Conservation (phyloP, 352 stramenopile species). For the Globisporangium yorkense region DNA sequence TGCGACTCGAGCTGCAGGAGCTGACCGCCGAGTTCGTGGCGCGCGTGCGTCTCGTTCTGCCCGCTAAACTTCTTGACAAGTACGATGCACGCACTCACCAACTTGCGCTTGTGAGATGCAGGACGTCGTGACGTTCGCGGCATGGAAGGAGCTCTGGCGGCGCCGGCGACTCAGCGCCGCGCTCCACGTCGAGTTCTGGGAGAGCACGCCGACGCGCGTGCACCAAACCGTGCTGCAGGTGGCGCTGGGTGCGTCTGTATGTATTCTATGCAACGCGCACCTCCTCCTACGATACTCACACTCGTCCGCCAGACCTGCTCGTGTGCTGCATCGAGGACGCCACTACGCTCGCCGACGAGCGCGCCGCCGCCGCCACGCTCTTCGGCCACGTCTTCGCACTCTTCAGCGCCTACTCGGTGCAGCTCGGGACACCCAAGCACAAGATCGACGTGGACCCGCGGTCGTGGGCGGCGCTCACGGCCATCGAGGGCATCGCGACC, state of each 20-base stretch:
- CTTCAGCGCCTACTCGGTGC: constrained; percentile 57
- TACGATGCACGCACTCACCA: background rate
- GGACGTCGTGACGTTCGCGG: constrained; percentile 24
- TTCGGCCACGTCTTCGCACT: constrained; percentile 50
- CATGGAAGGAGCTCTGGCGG: constrained; percentile 49
- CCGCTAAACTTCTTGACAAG: too few relatives aligned
- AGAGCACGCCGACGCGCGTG: constrained; percentile 45
- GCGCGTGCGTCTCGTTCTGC: constrained; percentile 10
- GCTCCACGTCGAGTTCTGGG: constrained; percentile 77
- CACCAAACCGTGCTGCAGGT: constrained; percentile 60
- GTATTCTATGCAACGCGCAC: too few relatives aligned
- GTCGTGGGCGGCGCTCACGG: constrained; percentile 33
- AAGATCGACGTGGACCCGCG: constrained; percentile 56
- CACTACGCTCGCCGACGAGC: background rate
- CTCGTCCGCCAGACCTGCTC: constrained; percentile 25
- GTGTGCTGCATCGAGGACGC: constrained; percentile 26
- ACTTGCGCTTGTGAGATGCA: constrained; percentile 5
- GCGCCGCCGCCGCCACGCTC: constrained; percentile 16
- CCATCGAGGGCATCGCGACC: constrained; percentile 28
- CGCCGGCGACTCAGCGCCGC: constrained; percentile 37
- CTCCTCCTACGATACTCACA: background rate
- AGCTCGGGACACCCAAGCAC: constrained; percentile 46
- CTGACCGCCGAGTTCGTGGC: constrained; percentile 30
- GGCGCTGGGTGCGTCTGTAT: constrained; percentile 24
- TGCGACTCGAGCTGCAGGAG: constrained; percentile 31